phyloP scores from a whole-genome alignment of 176 grass and related monocot species.

The Areca catechu region DNA sequence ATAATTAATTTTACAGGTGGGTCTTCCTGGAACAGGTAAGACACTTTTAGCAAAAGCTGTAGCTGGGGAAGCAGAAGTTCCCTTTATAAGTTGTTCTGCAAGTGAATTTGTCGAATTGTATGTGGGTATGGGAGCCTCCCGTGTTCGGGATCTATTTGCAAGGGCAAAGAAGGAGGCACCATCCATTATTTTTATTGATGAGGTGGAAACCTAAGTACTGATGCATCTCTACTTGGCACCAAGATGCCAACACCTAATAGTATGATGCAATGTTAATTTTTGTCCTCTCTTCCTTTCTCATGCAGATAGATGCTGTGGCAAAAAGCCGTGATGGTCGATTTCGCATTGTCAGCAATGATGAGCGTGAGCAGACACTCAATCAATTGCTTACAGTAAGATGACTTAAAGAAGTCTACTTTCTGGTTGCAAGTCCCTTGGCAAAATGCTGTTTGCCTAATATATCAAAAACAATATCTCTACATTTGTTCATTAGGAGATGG shows the following conservation, averaged over 20 bases:
- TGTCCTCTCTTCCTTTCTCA: neutral
- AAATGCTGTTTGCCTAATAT: too few species aligned
- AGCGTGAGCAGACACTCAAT: constrained; percentile 94
- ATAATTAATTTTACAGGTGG: constrained; percentile 55
- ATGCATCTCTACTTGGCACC: neutral
- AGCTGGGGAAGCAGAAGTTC: constrained; percentile 97
- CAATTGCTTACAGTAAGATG: constrained; percentile 85
- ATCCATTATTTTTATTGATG: constrained; percentile 96
- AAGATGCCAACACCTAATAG: too few species aligned
- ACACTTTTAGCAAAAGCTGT: constrained; percentile 98
- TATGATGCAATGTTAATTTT: too few species aligned
- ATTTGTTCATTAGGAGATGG: constrained; percentile 69
- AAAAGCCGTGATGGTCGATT: constrained; percentile 96
- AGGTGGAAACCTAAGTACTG: constrained; percentile 33
- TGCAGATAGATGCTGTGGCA: constrained; percentile 94
- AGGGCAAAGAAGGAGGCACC: constrained; percentile 92
- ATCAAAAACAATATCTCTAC: neutral
- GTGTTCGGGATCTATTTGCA: constrained; percentile 94
- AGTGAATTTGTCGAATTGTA: constrained; percentile 99
- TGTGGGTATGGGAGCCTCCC: constrained; percentile 97
- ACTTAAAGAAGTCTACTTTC: too few species aligned
- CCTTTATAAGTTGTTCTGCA: constrained; percentile 99
- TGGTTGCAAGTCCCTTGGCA: too few species aligned
- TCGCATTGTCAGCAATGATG: constrained; percentile 94
- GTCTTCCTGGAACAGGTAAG: constrained; percentile 96